These are phyloP conservation scores for Plenodomus lindquistii DNA, from an alignment of 2,329 filamentous ascomycete species.

Conservation along the genomic window DNA sequence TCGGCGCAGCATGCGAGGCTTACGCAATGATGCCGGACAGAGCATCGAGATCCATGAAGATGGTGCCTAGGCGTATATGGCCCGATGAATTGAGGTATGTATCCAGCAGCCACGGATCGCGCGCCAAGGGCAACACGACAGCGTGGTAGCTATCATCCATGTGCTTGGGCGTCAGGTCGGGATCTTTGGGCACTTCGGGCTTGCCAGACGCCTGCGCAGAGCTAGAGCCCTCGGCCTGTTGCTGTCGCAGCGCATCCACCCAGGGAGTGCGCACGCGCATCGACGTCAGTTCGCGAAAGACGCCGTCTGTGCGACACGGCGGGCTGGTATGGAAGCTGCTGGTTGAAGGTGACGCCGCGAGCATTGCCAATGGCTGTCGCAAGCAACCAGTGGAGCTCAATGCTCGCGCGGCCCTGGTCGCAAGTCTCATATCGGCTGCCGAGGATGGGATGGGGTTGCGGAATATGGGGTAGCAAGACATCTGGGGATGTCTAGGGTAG, in stretches of 20 bases:
- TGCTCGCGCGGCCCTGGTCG: constrained; percentile 11
- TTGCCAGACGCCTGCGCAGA: constrained; percentile 35
- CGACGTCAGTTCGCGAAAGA: constrained; percentile 58
- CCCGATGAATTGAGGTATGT: constrained; percentile 77
- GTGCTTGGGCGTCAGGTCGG: constrained; percentile 65
- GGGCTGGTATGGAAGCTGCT: constrained; percentile 32
- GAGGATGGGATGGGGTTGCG: constrained; percentile 7
- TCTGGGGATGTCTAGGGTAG: too few relatives aligned
- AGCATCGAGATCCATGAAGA: constrained; percentile 81
- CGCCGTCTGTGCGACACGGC: constrained; percentile 55
- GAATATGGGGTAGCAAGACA: constrained; percentile 17
- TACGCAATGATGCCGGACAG: constrained; percentile 72
- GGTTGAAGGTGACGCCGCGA: constrained; percentile 1
- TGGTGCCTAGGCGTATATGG: constrained; percentile 70
- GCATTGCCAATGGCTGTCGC: neutral
- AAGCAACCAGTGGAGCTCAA: constrained; percentile 8
- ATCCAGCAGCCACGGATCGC: constrained; percentile 76
- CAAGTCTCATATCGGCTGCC: constrained; percentile 29
- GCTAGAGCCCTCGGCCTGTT: constrained; percentile 47
- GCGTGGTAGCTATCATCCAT: constrained; percentile 74
- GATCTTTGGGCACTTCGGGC: constrained; percentile 48
- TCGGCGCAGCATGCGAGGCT: constrained; percentile 60
- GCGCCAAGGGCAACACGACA: constrained; percentile 69
- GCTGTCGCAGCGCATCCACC: constrained; percentile 65
- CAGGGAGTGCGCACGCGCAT: constrained; percentile 63